Percentiles rank a stretch among this genome's conserved stretches.
These are phyloP conservation scores for Kodamaea suecica DNA, from an alignment of 1,139 yeast species.

Conservation along the genomic window DNA sequence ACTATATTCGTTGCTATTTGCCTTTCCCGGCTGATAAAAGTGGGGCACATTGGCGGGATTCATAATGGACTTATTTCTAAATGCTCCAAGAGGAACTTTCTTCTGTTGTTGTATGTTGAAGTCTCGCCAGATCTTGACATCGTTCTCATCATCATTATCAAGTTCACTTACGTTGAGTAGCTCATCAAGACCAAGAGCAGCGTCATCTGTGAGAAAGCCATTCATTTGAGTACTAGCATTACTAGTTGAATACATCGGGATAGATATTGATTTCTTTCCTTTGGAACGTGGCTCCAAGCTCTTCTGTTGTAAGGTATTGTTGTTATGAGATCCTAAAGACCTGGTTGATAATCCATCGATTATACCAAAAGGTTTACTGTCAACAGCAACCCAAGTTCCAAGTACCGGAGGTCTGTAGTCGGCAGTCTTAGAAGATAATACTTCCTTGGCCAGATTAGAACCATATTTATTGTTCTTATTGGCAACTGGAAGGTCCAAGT, in stretches of 20 bases:
- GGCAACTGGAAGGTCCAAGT: constrained; percentile 67
- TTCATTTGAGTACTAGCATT: constrained; percentile 8
- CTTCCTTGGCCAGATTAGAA: constrained; percentile 81
- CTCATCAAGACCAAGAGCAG: constrained; percentile 78
- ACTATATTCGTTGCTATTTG: constrained; percentile 19
- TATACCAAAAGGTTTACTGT: constrained; percentile 82
- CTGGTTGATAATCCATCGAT: constrained; percentile 92
- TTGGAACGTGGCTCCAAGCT: constrained; percentile 20
- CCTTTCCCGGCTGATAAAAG: constrained; percentile 23
- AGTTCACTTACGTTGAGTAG: constrained; percentile 82
- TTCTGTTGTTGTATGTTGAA: constrained; percentile 44
- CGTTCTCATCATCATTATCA: constrained; percentile 71
- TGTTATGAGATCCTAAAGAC: constrained; percentile 40
- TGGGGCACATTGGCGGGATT: constrained; percentile 24
- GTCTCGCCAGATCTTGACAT: constrained; percentile 51
- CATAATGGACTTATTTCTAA: constrained; percentile 69
- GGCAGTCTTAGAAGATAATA: constrained; percentile 76
- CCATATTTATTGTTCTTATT: constrained; percentile 54
- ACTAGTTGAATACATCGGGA: constrained; percentile 6
- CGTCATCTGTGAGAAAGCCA: constrained; percentile 41
- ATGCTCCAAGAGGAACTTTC: constrained; percentile 82
- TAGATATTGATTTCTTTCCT: constrained; percentile 21
- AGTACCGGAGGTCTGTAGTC: constrained; percentile 88
- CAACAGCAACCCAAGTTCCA: constrained; percentile 86
- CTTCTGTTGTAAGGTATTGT: constrained; percentile 5